These are phyloP conservation scores for Aspergillus cejpii DNA, from an alignment of 2,329 filamentous ascomycete species.

Conservation along the genomic window DNA sequence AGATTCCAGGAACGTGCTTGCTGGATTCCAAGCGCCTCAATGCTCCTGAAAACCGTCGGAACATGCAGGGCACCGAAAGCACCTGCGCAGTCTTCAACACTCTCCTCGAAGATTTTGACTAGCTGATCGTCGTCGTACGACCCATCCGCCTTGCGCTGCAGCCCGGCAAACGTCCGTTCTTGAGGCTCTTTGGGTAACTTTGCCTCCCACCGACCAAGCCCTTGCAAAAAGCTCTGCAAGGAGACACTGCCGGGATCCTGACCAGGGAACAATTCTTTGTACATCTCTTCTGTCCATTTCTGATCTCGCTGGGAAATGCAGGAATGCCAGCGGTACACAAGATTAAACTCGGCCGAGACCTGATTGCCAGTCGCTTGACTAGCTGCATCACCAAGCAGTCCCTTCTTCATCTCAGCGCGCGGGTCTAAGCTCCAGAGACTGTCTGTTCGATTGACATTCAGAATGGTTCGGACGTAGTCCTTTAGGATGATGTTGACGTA, in stretches of 20 bases:
- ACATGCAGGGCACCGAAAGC: constrained; percentile 55
- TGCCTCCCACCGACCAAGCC: constrained; percentile 39
- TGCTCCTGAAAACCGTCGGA: constrained; percentile 51
- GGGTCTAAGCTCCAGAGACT: constrained; percentile 59
- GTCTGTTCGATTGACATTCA: constrained; percentile 54
- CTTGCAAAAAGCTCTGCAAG: constrained; percentile 36
- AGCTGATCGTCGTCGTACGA: constrained; percentile 54
- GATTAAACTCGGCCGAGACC: constrained; percentile 62
- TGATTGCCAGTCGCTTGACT: constrained; percentile 58
- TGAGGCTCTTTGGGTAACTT: constrained; percentile 41
- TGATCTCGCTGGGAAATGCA: constrained; percentile 56
- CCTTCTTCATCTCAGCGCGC: constrained; percentile 51
- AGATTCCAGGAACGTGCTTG: constrained; percentile 58
- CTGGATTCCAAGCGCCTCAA: constrained; percentile 58
- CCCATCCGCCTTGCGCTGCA: constrained; percentile 47
- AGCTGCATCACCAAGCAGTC: constrained; percentile 41
- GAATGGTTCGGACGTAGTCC: constrained; percentile 57
- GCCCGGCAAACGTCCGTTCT: constrained; percentile 45
- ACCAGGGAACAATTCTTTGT: constrained; percentile 43
- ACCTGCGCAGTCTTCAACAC: constrained; percentile 57
- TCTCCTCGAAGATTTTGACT: constrained; percentile 49
- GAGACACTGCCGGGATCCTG: constrained; percentile 33
- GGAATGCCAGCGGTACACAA: constrained; percentile 61
- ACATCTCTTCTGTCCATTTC: constrained; percentile 54
- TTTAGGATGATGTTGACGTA: constrained; percentile 52